These are phyloP conservation scores for Eutrema heterophyllum DNA, from an alignment of 345 rosid genomes.

Conservation along the genomic window DNA sequence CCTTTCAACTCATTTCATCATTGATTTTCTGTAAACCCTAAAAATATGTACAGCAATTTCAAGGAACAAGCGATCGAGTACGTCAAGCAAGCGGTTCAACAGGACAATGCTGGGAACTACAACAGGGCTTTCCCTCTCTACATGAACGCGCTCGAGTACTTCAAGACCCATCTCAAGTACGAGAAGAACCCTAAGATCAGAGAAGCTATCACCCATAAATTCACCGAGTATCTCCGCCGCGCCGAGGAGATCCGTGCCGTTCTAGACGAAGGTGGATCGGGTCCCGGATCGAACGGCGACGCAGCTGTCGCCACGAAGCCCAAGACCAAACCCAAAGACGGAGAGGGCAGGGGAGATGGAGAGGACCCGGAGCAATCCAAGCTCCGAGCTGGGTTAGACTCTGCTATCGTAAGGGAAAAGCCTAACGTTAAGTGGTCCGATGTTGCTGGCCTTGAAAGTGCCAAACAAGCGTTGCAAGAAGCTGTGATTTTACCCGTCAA, in stretches of 20 bases:
- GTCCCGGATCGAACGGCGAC: no score
- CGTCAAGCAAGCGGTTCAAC: constrained; percentile 85
- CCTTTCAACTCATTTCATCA: neutral
- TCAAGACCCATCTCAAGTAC: constrained; percentile 82
- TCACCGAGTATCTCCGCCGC: constrained; percentile 79
- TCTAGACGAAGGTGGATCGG: no score
- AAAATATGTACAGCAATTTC: constrained; percentile 81
- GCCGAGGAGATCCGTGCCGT: constrained; percentile 93
- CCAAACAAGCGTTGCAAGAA: constrained; percentile 81
- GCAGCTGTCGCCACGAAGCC: no score
- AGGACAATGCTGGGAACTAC: constrained; percentile 86
- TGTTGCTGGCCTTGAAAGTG: constrained; percentile 90
- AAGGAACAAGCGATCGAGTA: constrained; percentile 92
- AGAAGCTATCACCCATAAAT: constrained; percentile 69
- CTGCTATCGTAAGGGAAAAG: constrained; percentile 79
- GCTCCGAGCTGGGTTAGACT: constrained; percentile 72
- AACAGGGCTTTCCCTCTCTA: constrained; percentile 77
- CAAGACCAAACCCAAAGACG: constrained; percentile 75
- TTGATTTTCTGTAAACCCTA: neutral
- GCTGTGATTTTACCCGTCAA: constrained; percentile 91
- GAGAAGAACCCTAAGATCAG: constrained; percentile 85
- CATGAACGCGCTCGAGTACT: constrained; percentile 91
- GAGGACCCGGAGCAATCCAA: constrained; percentile 80
- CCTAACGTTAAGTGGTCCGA: constrained; percentile 84
- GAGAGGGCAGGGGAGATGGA: constrained; percentile 55